Base-by-base conservation (phyloP, 2,329 filamentous ascomycete genomes). In the Aspergillus ibericus region DNA sequence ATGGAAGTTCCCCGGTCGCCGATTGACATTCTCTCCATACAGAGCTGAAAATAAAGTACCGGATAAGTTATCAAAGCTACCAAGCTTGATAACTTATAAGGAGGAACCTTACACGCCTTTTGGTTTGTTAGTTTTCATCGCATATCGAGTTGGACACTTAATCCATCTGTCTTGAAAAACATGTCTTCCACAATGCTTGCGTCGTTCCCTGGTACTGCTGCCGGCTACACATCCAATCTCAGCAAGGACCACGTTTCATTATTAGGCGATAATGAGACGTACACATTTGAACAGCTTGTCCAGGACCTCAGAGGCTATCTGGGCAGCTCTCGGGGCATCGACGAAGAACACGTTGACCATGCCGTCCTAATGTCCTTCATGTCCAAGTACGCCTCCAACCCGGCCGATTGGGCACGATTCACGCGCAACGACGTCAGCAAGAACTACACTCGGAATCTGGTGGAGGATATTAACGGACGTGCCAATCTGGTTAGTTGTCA, bases 391-490 rank as follows among this genome's bases (percentile, higher is more conserved):
- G 55, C 61, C 5, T 68, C 69, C 12, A 66, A 70, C 42, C 64
- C 64, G 1, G 65, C 59, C 18, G 70, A 71, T 56, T 72, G 70
- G 70, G 60, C 66, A 27, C 63, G 62, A 4, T 72, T 60, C 58
- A 68, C 65, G 53, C 56, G 68, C 59, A 72, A 72, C 34, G 70
- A 72, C 48, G 63, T 66, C 6, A 69, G 67, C 62, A 72, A 72
- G 56, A 71, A 70, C 42, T 72, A 72, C 48, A 72, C 70, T 3
- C 68, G 70, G 8, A 72, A 72, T 60, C 62, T 67, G 1, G 70
- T 72, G 22, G 70, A 69, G 46, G 70, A 72, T 20, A 72, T 72
- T 53, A 72, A 71, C 38, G 66, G 62, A n/a, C 69, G 70, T 44
- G 70, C 70, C 5, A 72, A 72, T 46, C 68, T 72, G 49, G 70